These are phyloP conservation scores for Medicago ruthenica DNA, from an alignment of 306 rosid species.

Conservation along the genomic window DNA sequence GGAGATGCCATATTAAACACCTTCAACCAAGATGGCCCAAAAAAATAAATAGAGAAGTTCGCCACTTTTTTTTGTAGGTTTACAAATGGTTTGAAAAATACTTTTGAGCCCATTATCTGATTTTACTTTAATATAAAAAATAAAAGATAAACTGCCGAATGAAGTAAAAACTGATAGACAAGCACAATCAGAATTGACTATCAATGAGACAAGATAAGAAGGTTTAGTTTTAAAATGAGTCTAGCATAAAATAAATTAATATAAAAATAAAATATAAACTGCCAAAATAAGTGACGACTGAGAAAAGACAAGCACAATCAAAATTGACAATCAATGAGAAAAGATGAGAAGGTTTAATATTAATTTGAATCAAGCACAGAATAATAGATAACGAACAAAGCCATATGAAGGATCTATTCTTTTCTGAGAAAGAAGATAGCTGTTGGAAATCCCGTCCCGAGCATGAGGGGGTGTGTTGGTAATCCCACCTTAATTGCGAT, in stretches of 20 bases:
- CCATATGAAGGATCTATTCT: slow-evolving; percentile 22
- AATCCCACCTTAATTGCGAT: too few relatives aligned
- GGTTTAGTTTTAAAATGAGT: slow-evolving; percentile 25
- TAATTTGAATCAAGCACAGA: slow-evolving; percentile 17
- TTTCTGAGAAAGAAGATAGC: slow-evolving; percentile 21
- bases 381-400: slow-evolving; percentile 14
- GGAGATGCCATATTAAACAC: slow-evolving; percentile 25
- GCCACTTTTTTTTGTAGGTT: slow-evolving; percentile 10
- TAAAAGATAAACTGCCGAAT: slow-evolving; percentile 17
- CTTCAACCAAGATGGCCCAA: slow-evolving; percentile 27
- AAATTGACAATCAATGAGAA: slow-evolving; percentile 27
- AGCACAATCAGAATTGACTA: slow-evolving; percentile 30
- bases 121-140: not conserved
- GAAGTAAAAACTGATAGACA: slow-evolving; percentile 26
- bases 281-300: slow-evolving; percentile 19
- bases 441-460: too few relatives aligned
- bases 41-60: slow-evolving; percentile 20
- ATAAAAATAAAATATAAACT: slow-evolving; percentile 12
- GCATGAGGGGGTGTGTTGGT: too few relatives aligned
- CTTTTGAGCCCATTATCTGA: slow-evolving; percentile 1
- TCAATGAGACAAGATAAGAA: slow-evolving; percentile 19
- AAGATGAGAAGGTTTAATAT: slow-evolving; percentile 17
- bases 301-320: slow-evolving; percentile 22
- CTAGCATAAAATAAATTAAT: not conserved
- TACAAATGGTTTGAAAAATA: slow-evolving; percentile 30